Evolutionary conservation across 2,329 filamentous ascomycete genomes (phyloP).

Genomic region (Fusarium sp.): DNA sequence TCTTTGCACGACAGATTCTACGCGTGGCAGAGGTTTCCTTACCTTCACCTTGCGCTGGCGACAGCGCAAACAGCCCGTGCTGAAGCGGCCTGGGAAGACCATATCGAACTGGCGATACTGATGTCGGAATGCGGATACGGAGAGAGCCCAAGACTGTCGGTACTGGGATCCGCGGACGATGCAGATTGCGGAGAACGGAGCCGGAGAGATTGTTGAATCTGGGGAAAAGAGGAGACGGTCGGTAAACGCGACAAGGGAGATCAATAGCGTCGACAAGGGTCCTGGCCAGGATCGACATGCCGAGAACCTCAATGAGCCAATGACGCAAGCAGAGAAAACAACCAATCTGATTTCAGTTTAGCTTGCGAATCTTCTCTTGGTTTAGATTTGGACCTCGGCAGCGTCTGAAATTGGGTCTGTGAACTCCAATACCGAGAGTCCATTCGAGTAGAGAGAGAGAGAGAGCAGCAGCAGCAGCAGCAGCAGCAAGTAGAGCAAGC

Average conservation of each 20-base stretch:
- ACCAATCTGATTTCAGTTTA: neutral
- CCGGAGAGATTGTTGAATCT: neutral
- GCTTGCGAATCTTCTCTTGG: constrained; percentile 8
- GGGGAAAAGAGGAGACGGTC: neutral
- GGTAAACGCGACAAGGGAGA: neutral
- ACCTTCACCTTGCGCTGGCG: constrained; percentile 49
- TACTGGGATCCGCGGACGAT: constrained; percentile 14
- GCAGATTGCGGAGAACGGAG: constrained; percentile 10
- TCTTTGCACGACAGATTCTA: neutral
- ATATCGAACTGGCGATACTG: constrained; percentile 16
- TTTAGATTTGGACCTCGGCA: neutral
- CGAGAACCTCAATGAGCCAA: neutral
- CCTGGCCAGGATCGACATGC: neutral
- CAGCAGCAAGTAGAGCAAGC: neutral
- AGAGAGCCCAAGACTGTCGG: neutral
- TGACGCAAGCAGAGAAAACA: neutral
- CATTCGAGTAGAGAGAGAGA: neutral
- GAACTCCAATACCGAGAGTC: neutral
- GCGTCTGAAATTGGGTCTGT: neutral
- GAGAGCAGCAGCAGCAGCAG: no score
- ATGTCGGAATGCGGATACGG: neutral
- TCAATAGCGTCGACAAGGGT: neutral
- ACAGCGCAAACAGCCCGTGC: constrained; percentile 46
- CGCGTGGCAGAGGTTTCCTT: constrained; percentile 5
- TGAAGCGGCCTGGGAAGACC: constrained; percentile 49